Conservation (phyloP, 257 asterid species). For the Euphrasia confusa region DNA sequence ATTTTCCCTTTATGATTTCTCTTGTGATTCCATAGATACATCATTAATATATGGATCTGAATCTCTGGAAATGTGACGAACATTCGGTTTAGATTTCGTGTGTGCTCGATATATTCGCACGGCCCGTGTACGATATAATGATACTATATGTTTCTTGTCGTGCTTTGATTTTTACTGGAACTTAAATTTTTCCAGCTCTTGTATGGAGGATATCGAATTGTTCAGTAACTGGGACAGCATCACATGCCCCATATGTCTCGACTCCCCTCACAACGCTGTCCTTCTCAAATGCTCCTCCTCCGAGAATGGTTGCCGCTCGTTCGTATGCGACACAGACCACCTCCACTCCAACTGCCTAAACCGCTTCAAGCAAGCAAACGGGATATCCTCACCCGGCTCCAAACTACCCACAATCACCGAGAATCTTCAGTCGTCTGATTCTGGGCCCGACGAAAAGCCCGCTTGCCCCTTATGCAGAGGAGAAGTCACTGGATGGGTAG, state of each 20-base stretch:
- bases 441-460: slow-evolving; percentile 40
- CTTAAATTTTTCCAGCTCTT: slow-evolving; percentile 14
- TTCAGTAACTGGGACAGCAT: slow-evolving; percentile 62
- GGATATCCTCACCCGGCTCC: slow-evolving; percentile 36
- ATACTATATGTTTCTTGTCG: background rate
- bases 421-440: slow-evolving; percentile 22
- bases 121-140: background rate
- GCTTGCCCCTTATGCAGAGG: slow-evolving; percentile 83
- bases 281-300: slow-evolving; percentile 75
- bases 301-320: slow-evolving; percentile 69
- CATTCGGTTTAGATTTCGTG: background rate
- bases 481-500: slow-evolving; percentile 71
- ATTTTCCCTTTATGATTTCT: too few relatives aligned
- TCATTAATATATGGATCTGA: background rate
- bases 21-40: too few relatives aligned
- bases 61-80: background rate
- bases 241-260: slow-evolving; percentile 76
- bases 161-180: slow-evolving; percentile 21
- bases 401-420: slow-evolving; percentile 35
- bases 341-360: slow-evolving; percentile 70
- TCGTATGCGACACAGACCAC: slow-evolving; percentile 76
- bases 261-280: slow-evolving; percentile 75
- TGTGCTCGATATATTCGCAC: background rate
- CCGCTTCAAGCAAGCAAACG: slow-evolving; percentile 74
- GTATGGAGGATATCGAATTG: slow-evolving; percentile 56